A percentile compares a stretch with the other conserved stretches of the same genome.
phyloP scores from a whole-genome alignment of 1,284 basidiomycete genomes.

The Gomphus bonarii region DNA sequence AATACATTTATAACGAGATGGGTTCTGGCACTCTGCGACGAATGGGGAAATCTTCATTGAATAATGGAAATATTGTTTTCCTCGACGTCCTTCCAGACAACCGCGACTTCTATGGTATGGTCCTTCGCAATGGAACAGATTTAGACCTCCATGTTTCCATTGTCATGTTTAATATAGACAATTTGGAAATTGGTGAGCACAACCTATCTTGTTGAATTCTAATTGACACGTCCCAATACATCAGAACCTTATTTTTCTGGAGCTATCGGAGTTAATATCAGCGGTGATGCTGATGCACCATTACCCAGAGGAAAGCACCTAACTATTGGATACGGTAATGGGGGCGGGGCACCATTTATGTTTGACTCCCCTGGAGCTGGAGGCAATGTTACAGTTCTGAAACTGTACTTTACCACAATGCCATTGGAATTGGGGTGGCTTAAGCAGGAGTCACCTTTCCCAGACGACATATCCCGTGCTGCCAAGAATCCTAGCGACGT shows the following conservation, averaged over 20 bases:
- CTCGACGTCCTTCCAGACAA: slow-evolving; percentile 24
- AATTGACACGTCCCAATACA: slow-evolving; percentile 26
- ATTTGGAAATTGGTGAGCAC: slow-evolving; percentile 31
- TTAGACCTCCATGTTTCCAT: slow-evolving; percentile 36
- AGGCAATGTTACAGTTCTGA: slow-evolving; percentile 31
- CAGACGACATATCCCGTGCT: not conserved
- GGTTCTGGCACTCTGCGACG: slow-evolving; percentile 19
- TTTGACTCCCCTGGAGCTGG: slow-evolving; percentile 21
- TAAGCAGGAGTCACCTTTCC: not conserved
- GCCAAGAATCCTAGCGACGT: not conserved
- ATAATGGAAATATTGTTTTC: slow-evolving; percentile 22
- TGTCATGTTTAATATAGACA: slow-evolving; percentile 35
- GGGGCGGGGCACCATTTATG: slow-evolving; percentile 4
- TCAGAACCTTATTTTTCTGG: slow-evolving; percentile 22
- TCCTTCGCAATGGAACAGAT: slow-evolving; percentile 30
- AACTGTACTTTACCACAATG: slow-evolving; percentile 32
- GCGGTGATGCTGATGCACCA: not conserved
- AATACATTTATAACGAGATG: not conserved
- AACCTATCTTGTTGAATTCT: slow-evolving; percentile 22
- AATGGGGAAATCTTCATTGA: slow-evolving; percentile 24
- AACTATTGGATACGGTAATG: not conserved
- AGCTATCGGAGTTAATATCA: slow-evolving; percentile 5
- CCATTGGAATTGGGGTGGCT: not conserved
- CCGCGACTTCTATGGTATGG: slow-evolving; percentile 27
- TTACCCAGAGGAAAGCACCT: not conserved